These are phyloP conservation scores for Pythium vanterpoolii DNA, from an alignment of 352 stramenopile genomes.

Conservation along the genomic window DNA sequence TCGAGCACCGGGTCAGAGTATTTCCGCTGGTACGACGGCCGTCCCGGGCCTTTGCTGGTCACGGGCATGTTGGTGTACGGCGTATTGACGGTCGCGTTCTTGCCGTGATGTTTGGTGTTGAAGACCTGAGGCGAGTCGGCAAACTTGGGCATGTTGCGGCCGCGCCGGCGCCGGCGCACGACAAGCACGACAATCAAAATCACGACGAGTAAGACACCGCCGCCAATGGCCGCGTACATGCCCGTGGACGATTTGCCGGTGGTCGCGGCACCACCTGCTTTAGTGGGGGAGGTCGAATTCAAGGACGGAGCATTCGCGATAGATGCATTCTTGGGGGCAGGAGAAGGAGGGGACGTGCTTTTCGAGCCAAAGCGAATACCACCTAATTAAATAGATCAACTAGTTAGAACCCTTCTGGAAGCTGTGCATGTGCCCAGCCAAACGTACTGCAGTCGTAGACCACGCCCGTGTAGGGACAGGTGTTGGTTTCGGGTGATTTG, in stretches of 20 bases:
- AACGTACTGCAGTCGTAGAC: conserved; percentile 75
- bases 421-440: not conserved
- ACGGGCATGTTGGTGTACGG: conserved; percentile 56
- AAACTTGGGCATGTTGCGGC: conserved; percentile 39
- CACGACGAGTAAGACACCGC: conserved; percentile 42
- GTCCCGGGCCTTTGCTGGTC: conserved; percentile 41
- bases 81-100: conserved; percentile 15
- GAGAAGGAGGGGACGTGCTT: not conserved
- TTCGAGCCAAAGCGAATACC: conserved; percentile 3
- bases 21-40: conserved; percentile 28
- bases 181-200: conserved; percentile 39
- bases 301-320: not conserved
- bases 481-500: conserved; percentile 60
- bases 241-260: conserved; percentile 24
- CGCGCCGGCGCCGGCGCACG: conserved; percentile 35
- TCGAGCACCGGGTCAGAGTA: conserved; percentile 37
- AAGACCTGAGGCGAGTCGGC: conserved; percentile 20
- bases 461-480: conserved; percentile 59
- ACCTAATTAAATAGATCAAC: conserved; percentile 2
- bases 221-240: conserved; percentile 52
- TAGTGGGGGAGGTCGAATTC: conserved; percentile 14
- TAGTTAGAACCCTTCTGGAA: not conserved
- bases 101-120: conserved; percentile 38
- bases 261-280: not conserved
- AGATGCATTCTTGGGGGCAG: not conserved